phyloP scores from a whole-genome alignment of 805 yeast genomes.

The Barnettozyma populi region DNA sequence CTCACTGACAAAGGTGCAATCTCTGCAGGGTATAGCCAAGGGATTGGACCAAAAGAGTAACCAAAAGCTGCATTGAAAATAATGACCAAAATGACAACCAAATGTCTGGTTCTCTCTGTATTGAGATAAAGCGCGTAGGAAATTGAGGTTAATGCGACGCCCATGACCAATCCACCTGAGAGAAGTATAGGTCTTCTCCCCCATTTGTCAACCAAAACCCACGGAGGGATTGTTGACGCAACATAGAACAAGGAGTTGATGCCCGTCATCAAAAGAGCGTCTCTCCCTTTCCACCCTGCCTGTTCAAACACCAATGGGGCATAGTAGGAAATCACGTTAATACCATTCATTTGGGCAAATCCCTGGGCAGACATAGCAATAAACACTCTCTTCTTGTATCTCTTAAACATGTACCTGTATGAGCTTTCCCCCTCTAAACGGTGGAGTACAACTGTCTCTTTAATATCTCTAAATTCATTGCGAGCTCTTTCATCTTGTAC shows the following conservation, averaged over 20 bases:
- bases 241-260: constrained; percentile 59
- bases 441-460: constrained; percentile 70
- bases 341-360: constrained; percentile 92
- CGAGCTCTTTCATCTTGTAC: constrained; percentile 64
- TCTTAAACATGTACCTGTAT: constrained; percentile 67
- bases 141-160: constrained; percentile 57
- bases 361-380: constrained; percentile 89
- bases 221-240: constrained; percentile 74
- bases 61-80: constrained; percentile 83
- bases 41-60: constrained; percentile 90
- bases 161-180: constrained; percentile 79
- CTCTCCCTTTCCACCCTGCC: constrained; percentile 90
- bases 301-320: constrained; percentile 92
- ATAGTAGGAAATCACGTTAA: constrained; percentile 86
- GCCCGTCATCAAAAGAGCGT: constrained; percentile 89
- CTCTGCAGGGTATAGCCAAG: constrained; percentile 85
- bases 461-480: constrained; percentile 72
- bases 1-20: constrained; percentile 80
- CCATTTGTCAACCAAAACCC: constrained; percentile 89
- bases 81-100: constrained; percentile 73
- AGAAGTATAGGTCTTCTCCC: constrained; percentile 83
- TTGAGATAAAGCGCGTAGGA: constrained; percentile 54
- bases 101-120: constrained; percentile 49
- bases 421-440: constrained; percentile 77
- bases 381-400: constrained; percentile 70